Evolutionary conservation across 805 yeast species (phyloP), one percentile per base, ranked within the genome.

Genomic region (Candida xyloterini): DNA sequence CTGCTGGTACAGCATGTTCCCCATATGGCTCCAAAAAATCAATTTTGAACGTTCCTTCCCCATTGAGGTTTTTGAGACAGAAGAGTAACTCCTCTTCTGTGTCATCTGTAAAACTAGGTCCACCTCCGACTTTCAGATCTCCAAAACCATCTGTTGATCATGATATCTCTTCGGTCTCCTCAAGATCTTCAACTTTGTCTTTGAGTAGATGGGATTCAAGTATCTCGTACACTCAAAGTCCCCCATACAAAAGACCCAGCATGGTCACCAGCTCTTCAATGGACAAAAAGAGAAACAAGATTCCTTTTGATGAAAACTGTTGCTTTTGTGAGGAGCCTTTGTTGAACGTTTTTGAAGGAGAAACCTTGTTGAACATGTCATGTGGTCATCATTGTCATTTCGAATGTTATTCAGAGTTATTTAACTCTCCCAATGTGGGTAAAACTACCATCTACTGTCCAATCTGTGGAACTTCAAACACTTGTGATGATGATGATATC

Each of bases 341-440:
- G 27, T 54, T 60, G 2, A 59, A 57, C 31, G 56, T 62, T 10
- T 61, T 73, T 26, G 50, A 53, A 7, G 75, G 73, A 10, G 79
- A 75, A 55, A 65, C 60, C 24, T 45, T 67, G 1, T 40, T 74
- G 3, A 69, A 66, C 24, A 44, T 73, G 30, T 47, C 63, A 1
- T 73, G 78, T 52, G 56, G 63, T 6, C 78, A 74, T 49, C 59
- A 60, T 27, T 56, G 68, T 21, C 80, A 75, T 50, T 60, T 61
- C 38, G 62, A 68, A 38, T 75, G 80, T 44, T 68, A 62, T 23
- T 43, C 60, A 3, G 56, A 66, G 7, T 37, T 65, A 27, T 44
- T 63, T 9, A 28, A 32, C n/a, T 27, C 50, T 9, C 41, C 37
- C 5, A 24, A 18, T 2, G 32, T 26, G 9, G 29, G 16, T 3